phyloP scores from a whole-genome alignment of 192 early-diverging fungal genomes.

The Fimicolochytrium jonesii region DNA sequence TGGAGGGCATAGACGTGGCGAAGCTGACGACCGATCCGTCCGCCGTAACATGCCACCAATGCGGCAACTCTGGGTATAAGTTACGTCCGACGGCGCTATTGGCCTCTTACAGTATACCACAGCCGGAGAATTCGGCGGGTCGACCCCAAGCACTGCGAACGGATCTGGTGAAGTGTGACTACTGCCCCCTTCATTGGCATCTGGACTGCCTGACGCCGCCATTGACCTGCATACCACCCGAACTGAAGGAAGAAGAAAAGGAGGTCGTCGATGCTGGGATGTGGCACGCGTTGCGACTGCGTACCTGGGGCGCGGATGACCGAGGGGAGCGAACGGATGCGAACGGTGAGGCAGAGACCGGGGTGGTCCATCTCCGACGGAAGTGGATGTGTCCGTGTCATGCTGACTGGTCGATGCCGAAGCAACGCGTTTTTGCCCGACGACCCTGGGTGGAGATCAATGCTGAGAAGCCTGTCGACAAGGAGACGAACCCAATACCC shows the following conservation, averaged over 20 bases:
- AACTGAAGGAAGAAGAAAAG: conserved; percentile 20
- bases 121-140: background rate
- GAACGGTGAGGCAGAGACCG: background rate
- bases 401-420: conserved; percentile 40
- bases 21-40: background rate
- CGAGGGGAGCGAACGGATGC: conserved; percentile 8
- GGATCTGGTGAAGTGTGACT: conserved; percentile 48
- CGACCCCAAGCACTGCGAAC: conserved; percentile 24
- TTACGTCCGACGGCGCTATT: conserved; percentile 12
- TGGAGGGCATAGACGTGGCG: background rate
- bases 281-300: background rate
- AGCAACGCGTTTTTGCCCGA: background rate
- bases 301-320: conserved; percentile 17
- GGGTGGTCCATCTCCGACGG: conserved; percentile 27
- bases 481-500: too few species aligned
- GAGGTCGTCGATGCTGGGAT: conserved; percentile 17
- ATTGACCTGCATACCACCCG: conserved; percentile 31
- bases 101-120: conserved; percentile 17
- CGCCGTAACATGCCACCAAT: conserved; percentile 26
- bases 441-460: conserved; percentile 17
- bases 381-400: conserved; percentile 58
- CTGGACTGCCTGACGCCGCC: conserved; percentile 49
- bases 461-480: background rate
- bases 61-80: conserved; percentile 13
- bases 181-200: conserved; percentile 50